phyloP scores from a whole-genome alignment of 495 filamentous ascomycete species.

The Penicillium paradoxum region DNA sequence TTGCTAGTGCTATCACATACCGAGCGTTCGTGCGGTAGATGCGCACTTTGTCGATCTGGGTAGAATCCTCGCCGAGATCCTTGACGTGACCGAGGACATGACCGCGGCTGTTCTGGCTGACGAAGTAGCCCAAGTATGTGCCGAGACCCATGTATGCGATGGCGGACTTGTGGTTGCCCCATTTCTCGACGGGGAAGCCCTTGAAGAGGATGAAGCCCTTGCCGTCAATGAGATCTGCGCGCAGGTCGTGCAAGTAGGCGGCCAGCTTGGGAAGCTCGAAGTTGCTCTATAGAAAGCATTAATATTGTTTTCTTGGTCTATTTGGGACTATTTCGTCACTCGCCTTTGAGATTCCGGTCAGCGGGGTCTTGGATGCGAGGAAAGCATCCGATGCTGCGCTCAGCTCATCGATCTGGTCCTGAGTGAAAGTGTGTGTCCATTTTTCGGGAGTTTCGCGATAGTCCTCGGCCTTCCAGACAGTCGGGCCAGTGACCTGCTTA shows the following conservation, averaged over 20 bases:
- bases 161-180: conserved; percentile 69
- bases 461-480: conserved; percentile 69
- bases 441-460: conserved; percentile 61
- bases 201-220: conserved; percentile 84
- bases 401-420: conserved; percentile 62
- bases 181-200: conserved; percentile 65
- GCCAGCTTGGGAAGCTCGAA: conserved; percentile 57
- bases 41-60: conserved; percentile 69
- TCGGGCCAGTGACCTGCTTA: conserved; percentile 62
- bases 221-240: conserved; percentile 67
- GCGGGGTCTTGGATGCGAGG: conserved; percentile 52
- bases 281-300: conserved; percentile 12
- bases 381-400: conserved; percentile 61
- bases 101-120: conserved; percentile 73
- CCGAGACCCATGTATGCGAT: conserved; percentile 82
- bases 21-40: conserved; percentile 83
- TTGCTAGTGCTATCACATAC: too few species aligned
- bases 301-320: neutral
- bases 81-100: conserved; percentile 85
- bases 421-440: conserved; percentile 67
- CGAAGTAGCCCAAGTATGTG: conserved; percentile 72
- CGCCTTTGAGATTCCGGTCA: conserved; percentile 67
- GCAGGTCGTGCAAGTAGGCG: conserved; percentile 49
- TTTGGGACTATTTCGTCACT: neutral
- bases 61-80: conserved; percentile 73